These are phyloP conservation scores for Vickermania spadyakhi DNA, from an alignment of 208 protist genomes.

Conservation along the genomic window DNA sequence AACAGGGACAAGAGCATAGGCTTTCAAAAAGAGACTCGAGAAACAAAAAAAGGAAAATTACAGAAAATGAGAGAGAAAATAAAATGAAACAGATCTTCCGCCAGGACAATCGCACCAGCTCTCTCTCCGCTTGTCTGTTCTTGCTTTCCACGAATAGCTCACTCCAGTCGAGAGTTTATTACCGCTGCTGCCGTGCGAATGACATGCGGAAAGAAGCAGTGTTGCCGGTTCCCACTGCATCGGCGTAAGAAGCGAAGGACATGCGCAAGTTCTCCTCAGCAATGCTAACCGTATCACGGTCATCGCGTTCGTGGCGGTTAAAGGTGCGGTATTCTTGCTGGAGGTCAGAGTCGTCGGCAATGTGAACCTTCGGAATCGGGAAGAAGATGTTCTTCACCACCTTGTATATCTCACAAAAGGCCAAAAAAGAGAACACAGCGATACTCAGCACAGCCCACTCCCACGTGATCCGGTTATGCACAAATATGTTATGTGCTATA, in stretches of 20 bases:
- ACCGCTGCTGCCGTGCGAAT: neutral
- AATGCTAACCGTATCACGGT: slow-evolving; percentile 47
- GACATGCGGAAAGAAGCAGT: slow-evolving; percentile 47
- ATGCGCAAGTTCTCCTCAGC: slow-evolving; percentile 78
- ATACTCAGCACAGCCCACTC: slow-evolving; percentile 69
- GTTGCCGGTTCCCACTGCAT: slow-evolving; percentile 39
- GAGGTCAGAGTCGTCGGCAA: slow-evolving; percentile 17
- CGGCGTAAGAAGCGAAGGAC: slow-evolving; percentile 67
- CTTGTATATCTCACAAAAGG: slow-evolving; percentile 68
- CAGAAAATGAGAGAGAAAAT: no score
- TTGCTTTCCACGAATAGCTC: no score
- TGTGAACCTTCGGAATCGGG: slow-evolving; percentile 30
- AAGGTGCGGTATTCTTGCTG: slow-evolving; percentile 62
- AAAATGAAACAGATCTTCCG: no score
- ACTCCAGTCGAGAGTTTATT: no score
- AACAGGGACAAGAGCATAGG: no score
- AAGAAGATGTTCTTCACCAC: slow-evolving; percentile 78
- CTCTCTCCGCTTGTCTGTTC: no score
- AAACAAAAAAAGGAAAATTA: no score
- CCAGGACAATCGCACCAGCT: no score
- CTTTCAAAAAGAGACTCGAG: no score
- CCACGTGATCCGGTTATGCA: slow-evolving; percentile 80
- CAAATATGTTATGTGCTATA: slow-evolving; percentile 60
- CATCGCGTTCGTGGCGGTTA: slow-evolving; percentile 30
- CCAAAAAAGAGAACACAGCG: slow-evolving; percentile 41